Evolutionary conservation across 2,329 filamentous ascomycete species (phyloP), one percentile per base, ranked within the genome.

Genomic region (Calonectria pseudoreteaudii): DNA sequence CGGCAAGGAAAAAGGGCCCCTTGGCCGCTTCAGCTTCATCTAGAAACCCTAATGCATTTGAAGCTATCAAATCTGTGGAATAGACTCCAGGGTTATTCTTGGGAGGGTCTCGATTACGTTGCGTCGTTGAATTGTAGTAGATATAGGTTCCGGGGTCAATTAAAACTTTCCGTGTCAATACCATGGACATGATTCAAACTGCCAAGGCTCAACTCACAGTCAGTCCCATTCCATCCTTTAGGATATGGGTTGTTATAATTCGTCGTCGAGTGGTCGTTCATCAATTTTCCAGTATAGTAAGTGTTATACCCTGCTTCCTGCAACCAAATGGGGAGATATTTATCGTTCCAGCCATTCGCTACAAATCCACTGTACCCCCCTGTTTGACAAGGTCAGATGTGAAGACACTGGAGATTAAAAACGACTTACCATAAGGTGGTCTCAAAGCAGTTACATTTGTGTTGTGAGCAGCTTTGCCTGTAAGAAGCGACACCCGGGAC

Each of bases 101-200:
- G 0, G 85, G 85, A 1, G 70, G 70, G 1, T 92, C 88, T 0
- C 86, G 83, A 76, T 94, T 92, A 13, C 90, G 87, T 74, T 93
- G 89, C 80, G 91, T 93, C 6, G 89, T 92, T 2, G 90, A 86
- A 79, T 94, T 94, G 31, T 91, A 86, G 79, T 94, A 95, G 34
- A 89, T 86, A 78, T 94, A 94, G 0, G 93, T 94, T 76, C 88
- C 62, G 23, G 67, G 68, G n/a, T 74, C 68, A 4, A 75, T 41
- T n/a, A 75, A 68, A 23, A 75, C 47, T 50, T 50, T 11, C 8
- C 4, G 9, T 26, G 47, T 50, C n/a, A 50, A 23, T 26, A 3
- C 30, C 9, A 10, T 26, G 20, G 13, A 23, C 7, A 50, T 26
- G n/a, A 10, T 50, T 50, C 2, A 50, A 3, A 9, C 9, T 9